A percentile compares a stretch with the other conserved stretches of the same genome.
phyloP scores from a whole-genome alignment of 768 basidiomycete genomes.

The Collybiopsis confluens region DNA sequence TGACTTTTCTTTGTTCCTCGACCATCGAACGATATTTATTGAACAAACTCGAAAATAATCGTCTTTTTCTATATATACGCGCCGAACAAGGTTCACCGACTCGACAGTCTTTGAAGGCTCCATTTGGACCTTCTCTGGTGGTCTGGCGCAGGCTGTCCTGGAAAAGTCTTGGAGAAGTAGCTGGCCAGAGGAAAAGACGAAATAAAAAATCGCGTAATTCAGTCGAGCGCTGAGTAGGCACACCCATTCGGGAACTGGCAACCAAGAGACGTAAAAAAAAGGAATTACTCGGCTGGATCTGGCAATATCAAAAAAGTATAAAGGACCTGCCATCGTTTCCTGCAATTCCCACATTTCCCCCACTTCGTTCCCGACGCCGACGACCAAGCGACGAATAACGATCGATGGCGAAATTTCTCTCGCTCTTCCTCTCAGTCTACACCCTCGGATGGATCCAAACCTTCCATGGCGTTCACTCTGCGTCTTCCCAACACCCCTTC shows the following conservation, averaged over 20 bases:
- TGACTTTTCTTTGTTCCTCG: no score
- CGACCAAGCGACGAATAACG: background rate
- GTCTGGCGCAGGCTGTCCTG: no score
- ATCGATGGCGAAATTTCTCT: background rate
- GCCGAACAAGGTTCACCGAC: no score
- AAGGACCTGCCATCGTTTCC: background rate
- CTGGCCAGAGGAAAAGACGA: no score
- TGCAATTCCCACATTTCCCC: background rate
- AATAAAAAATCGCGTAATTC: no score
- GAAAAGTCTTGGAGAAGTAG: no score
- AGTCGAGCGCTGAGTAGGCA: no score
- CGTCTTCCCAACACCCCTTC: background rate
- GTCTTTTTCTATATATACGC: no score
- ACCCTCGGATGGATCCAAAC: background rate
- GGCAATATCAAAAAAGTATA: background rate
- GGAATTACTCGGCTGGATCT: background rate
- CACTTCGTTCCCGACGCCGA: background rate
- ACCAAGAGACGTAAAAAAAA: background rate
- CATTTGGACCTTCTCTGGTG: no score
- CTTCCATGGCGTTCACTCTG: conserved; percentile 1
- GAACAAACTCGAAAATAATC: no score
- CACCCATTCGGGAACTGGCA: background rate
- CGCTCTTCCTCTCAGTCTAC: conserved; percentile 4
- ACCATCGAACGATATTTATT: no score
- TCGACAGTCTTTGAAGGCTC: no score